Base-by-base conservation (phyloP, 148 eudicot species). In the Mesembryanthemum crystallinum region DNA sequence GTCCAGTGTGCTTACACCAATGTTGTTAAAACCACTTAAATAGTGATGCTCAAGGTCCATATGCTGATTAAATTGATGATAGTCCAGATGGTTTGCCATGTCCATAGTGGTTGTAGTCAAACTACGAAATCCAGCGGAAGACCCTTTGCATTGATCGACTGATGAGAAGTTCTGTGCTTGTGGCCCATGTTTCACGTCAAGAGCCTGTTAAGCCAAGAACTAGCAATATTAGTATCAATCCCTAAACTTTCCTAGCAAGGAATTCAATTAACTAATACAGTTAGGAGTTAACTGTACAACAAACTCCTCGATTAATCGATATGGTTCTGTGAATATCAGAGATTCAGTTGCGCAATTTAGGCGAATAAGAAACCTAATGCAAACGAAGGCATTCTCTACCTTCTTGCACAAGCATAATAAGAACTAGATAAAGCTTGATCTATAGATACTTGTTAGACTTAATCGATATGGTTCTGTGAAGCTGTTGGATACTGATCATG, bases 1-100 rank as follows among this genome's bases (percentile, higher is more conserved):
- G 62, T 90, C 89, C 74, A 89, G 87, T 8, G 80, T 82, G 69
- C 83, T 71, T 27, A 85, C 71, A 67, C 86, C 85, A 4, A 78
- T 75, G 61, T 81, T 87, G 64, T 79, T 82, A 83, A 86, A 83
- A 32, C 85, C 90, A 80, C 88, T 33, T 37, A 85, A 83, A 81
- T 81, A 86, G 27, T 83, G 86, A 57, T 78, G 85, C 30, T 83
- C 89, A 67, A 81, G 85, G 23, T 90, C 86, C 32, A 80, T 90
- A 58, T 87, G 88, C 62, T 86, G 75, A 79, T 90, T 88, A 67
- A 86, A 81, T 33, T 83, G 85, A 72, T 87, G 83, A 78, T 88
- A 92, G 57, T 89, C 91, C 72, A 83, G 71, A 27, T 88, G 92
- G 57, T 87, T 73, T 55, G 90, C 63, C 88, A 82, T 66, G 8